Evolutionary conservation across 2,329 filamentous ascomycete genomes (phyloP).

Genomic region (Lachnellula occidentalis): DNA sequence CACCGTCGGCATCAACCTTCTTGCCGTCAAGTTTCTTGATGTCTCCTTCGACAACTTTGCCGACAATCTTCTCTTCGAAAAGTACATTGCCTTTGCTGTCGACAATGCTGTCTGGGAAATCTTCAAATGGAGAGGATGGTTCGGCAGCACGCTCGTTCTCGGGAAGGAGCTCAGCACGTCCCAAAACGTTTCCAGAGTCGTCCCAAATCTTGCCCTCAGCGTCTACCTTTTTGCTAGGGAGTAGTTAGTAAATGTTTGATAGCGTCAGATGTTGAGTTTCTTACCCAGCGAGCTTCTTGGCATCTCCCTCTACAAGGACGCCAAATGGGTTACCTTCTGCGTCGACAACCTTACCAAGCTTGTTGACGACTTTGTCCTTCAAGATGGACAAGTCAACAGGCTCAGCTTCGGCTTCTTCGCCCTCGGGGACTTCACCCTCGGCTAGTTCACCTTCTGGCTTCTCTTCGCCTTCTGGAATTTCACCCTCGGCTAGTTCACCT

Average conservation of each 20-base stretch:
- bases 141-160: constrained; percentile 45
- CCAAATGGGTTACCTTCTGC: constrained; percentile 48
- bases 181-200: constrained; percentile 62
- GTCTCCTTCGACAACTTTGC: constrained; percentile 59
- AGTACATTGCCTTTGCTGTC: constrained; percentile 48
- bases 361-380: constrained; percentile 50
- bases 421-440: constrained; percentile 6
- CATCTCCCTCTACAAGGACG: constrained; percentile 57
- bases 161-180: constrained; percentile 60
- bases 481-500: not conserved
- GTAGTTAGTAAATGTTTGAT: not conserved
- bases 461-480: constrained; percentile 19
- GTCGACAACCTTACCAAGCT: constrained; percentile 51
- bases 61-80: constrained; percentile 47
- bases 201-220: constrained; percentile 68
- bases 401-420: constrained; percentile 21
- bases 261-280: not conserved
- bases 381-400: constrained; percentile 34
- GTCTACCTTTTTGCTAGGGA: constrained; percentile 52
- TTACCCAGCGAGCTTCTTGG: constrained; percentile 52
- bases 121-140: constrained; percentile 48
- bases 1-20: constrained; percentile 74
- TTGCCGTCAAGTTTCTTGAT: constrained; percentile 58
- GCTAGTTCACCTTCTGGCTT: constrained; percentile 18
- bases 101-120: constrained; percentile 49